Evolutionary conservation across 225 moss, liverwort and hornwort genomes (phyloP).

Genomic region (Asterella californica): DNA sequence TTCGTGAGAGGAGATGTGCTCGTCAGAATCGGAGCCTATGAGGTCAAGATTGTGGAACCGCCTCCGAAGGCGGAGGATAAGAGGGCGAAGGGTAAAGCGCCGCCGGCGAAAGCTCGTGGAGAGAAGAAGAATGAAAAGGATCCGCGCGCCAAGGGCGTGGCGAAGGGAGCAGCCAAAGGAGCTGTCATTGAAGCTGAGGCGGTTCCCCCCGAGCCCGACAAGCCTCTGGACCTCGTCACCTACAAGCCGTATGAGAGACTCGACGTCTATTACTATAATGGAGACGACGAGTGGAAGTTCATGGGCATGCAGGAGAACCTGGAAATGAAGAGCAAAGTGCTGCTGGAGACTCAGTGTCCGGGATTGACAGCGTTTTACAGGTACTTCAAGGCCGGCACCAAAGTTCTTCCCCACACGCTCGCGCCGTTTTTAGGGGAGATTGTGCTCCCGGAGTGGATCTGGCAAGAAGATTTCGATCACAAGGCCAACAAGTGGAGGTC

Average conservation of each 20-base stretch:
- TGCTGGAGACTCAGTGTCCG: conserved; percentile 25
- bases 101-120: conserved; percentile 14
- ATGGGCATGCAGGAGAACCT: conserved; percentile 34
- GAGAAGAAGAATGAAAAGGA: conserved; percentile 12
- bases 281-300: conserved; percentile 32
- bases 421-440: conserved; percentile 36
- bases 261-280: conserved; percentile 30
- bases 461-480: conserved; percentile 38
- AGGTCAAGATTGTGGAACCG: conserved; percentile 23
- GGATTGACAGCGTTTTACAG: conserved; percentile 34
- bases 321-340: background rate
- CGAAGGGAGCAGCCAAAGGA: background rate
- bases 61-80: conserved; percentile 18
- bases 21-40: conserved; percentile 33
- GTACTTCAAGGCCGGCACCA: conserved; percentile 30
- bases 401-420: conserved; percentile 26
- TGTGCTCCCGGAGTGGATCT: conserved; percentile 32
- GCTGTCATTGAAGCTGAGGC: background rate
- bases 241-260: conserved; percentile 39
- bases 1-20: conserved; percentile 42
- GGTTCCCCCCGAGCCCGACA: background rate
- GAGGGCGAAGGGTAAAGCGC: conserved; percentile 5
- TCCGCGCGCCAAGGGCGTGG: conserved; percentile 1
- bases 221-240: conserved; percentile 12
- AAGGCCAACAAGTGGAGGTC: conserved; percentile 38